phyloP scores from a whole-genome alignment of 2,329 filamentous ascomycete genomes.

The Orbilia ellipsospora region DNA sequence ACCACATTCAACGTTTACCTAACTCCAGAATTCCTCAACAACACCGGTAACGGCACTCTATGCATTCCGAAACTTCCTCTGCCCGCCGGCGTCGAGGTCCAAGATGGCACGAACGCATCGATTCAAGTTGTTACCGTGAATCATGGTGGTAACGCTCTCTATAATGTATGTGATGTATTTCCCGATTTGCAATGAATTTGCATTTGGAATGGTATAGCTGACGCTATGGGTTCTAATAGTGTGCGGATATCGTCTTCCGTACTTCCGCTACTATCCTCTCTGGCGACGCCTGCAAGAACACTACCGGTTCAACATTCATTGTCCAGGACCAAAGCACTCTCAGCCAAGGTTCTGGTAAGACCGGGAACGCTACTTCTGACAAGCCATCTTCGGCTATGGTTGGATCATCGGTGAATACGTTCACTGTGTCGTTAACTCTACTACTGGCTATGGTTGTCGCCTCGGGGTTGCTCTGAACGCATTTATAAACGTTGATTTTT shows the following conservation, averaged over 20 bases:
- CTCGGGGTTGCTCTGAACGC: slow-evolving; percentile 40
- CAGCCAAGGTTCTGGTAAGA: slow-evolving; percentile 1
- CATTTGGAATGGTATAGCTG: background rate
- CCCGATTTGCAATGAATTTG: no score
- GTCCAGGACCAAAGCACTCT: slow-evolving; percentile 28
- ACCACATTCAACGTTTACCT: slow-evolving; percentile 77
- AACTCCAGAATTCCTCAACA: slow-evolving; percentile 70
- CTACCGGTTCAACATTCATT: slow-evolving; percentile 63
- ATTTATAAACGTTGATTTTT: background rate
- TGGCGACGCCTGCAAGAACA: slow-evolving; percentile 69
- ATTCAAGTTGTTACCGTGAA: slow-evolving; percentile 77
- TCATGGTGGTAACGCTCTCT: slow-evolving; percentile 71
- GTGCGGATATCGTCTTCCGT: slow-evolving; percentile 78
- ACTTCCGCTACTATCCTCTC: slow-evolving; percentile 65
- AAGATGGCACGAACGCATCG: slow-evolving; percentile 72
- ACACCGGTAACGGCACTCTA: slow-evolving; percentile 72
- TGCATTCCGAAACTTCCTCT: slow-evolving; percentile 72
- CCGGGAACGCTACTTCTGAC: slow-evolving; percentile 11
- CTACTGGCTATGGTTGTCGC: slow-evolving; percentile 49
- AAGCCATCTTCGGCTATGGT: slow-evolving; percentile 35
- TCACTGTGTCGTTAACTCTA: slow-evolving; percentile 27
- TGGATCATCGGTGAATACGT: slow-evolving; percentile 30
- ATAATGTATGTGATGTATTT: slow-evolving; percentile 66
- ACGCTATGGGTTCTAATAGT: slow-evolving; percentile 64
- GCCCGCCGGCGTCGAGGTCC: slow-evolving; percentile 66